These are phyloP conservation scores for Solanum hybrid DNA, from an alignment of 305 asterid genomes.

Conservation along the genomic window DNA sequence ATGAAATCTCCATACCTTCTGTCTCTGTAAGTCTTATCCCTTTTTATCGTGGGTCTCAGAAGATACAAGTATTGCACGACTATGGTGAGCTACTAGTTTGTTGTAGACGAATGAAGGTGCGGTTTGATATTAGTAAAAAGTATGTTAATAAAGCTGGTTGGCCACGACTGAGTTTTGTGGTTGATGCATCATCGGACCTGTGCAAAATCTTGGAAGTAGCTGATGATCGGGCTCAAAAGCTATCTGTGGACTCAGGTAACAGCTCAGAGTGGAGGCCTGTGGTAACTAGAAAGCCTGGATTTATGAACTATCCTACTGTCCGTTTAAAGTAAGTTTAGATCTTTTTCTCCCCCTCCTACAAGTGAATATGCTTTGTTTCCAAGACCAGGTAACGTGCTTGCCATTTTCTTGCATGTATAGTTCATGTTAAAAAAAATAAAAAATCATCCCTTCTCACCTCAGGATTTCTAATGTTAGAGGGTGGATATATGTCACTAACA, in stretches of 20 bases:
- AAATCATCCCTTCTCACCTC: not conserved
- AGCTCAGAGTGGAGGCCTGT: constrained; percentile 73
- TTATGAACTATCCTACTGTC: constrained; percentile 57
- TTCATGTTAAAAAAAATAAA: not conserved
- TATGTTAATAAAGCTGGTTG: constrained; percentile 61
- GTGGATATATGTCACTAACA: not conserved
- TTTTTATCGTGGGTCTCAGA: constrained; percentile 52
- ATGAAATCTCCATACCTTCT: constrained; percentile 44
- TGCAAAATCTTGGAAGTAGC: constrained; percentile 44
- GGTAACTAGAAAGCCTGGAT: constrained; percentile 60
- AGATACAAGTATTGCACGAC: constrained; percentile 44
- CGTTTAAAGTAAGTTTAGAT: constrained; percentile 66
- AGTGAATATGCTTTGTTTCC: not conserved
- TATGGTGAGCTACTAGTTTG: constrained; percentile 45
- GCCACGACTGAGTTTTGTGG: constrained; percentile 65
- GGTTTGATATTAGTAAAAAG: constrained; percentile 63
- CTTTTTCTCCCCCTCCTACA: not conserved
- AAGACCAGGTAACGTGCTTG: not conserved
- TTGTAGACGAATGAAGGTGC: constrained; percentile 51
- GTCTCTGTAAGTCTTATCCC: constrained; percentile 45
- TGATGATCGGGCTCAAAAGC: constrained; percentile 49
- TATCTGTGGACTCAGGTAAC: constrained; percentile 55
- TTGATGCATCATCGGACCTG: constrained; percentile 47
- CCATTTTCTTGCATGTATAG: not conserved
- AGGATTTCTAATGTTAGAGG: not conserved